Base-by-base conservation (phyloP, 805 yeast species). In the Zygoascus bituminiphila region DNA sequence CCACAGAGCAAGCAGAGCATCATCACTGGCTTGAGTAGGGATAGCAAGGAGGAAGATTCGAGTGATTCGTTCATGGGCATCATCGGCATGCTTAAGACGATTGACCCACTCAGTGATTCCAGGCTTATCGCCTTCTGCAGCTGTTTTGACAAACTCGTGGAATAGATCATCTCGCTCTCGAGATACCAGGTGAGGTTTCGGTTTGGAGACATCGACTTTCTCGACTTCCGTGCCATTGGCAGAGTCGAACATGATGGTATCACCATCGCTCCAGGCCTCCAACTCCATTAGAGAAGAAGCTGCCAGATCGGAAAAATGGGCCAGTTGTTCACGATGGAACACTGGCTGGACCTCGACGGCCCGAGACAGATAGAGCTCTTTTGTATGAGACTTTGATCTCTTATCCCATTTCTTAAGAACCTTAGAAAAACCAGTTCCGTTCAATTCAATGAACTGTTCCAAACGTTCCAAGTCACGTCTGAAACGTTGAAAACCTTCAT, bases 401-500 rank as follows among this genome's bases (percentile, higher is more conserved):
- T 93, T 93, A 67, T 93, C 98, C 98, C 98, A 93, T 69, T 93
- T 93, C 65, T 93, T 93, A 59, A 93, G 76, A 24, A 88, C 97
- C 67, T 93, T 93, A 20, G 94, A 82, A 66, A 93, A 93, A 12
- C 98, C 98, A 0, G 95, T 87, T 60, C 89, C 96, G 63, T 93
- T 93, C 50, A 93, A 73, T 65, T 89, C 97, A 36, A 93, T 88
- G 67, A 86, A 93, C 64, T 91, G 97, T 62, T 93, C 96, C 23
- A 93, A 71, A 51, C 95, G 75, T 53, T 84, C 85, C 54, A 93
- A 70, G 65, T 93, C 98, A 56, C 88, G 84, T 46, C 94, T 83
- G 57, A 87, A 87, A 58, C 93, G 82, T 63, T 83, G 87, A 64
- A 89, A 84, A 15, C 91, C 94, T 58, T 88, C 95, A 60, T 87